Base-by-base conservation (phyloP, 495 filamentous ascomycete species). In the Melanomma pulvis-pyrius region DNA sequence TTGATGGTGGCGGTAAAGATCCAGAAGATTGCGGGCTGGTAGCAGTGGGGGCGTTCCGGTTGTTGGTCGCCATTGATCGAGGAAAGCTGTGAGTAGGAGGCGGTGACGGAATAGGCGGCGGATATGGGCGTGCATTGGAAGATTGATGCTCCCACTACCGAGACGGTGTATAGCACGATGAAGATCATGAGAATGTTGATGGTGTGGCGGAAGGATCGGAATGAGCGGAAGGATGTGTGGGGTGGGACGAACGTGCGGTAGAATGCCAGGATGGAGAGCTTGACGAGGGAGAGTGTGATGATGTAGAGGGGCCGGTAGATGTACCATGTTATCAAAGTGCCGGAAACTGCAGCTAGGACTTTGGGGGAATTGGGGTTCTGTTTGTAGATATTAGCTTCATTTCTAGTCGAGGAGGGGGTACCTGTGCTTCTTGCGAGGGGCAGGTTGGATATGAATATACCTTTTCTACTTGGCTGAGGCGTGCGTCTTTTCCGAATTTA, bases 1-100 rank as follows among this genome's bases (percentile, higher is more conserved):
- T 65, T 59, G 26, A 61, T 19, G 32, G 13, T 44, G 17, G 62
- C 62, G 34, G 32, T 65, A 19, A 59, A 30, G 54, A 48, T n/a
- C 64, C 62, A 65, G 22, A 65, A 1, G n/a, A 19, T 24, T 30
- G 46, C 29, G 5, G 57, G 34, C 2, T 65, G 47, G 55, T 59
- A 59, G 39, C 55, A 59, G 32, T 59, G 55, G 7, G 52, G 52
- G 2, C 29, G 30, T 25, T 19, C 32, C 11, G 12, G 11, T n/a
- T 17, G 24, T 44, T 30, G 11, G 4, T 22, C 2, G 17, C 13
- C 13, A 6, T 17, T 17, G 6, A 13, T 21, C 5, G 28, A 32
- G 21, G 22, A n/a, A 15, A 41, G 39, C 25, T 59, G 55, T 13
- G 34, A 59, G 12, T 7, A 32, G 4, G 52, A 59, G 21, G 39